These are phyloP conservation scores for Pseudocercospora pini-densiflorae DNA, from an alignment of 2,329 filamentous ascomycete genomes.

Conservation along the genomic window DNA sequence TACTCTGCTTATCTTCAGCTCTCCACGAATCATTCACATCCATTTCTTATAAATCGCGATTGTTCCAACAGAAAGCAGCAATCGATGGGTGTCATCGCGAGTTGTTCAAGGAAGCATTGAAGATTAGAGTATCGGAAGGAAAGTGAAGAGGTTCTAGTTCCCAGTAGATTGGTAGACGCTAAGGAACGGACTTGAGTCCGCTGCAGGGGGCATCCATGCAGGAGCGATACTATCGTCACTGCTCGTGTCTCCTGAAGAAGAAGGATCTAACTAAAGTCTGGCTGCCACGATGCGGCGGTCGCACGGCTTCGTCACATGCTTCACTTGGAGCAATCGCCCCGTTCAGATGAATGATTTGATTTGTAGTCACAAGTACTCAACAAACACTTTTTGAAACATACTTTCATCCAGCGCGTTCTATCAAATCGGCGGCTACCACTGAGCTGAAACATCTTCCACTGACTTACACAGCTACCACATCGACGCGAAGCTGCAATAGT, in stretches of 20 bases:
- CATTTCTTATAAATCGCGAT: too few species aligned
- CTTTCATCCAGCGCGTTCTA: neutral
- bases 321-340: neutral
- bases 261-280: neutral
- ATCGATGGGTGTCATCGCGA: too few species aligned
- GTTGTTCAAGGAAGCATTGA: too few species aligned
- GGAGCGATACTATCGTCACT: neutral
- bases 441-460: constrained; percentile 1
- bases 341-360: neutral
- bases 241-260: neutral
- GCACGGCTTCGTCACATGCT: neutral
- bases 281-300: neutral
- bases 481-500: neutral
- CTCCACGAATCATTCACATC: too few species aligned
- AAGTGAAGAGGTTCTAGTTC: too few species aligned
- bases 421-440: neutral
- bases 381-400: constrained; percentile 1
- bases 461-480: neutral
- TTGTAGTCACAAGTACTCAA: constrained; percentile 2
- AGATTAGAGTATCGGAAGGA: too few species aligned
- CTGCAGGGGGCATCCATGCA: neutral
- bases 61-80: too few species aligned
- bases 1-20: too few species aligned
- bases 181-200: neutral
- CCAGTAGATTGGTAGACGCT: neutral